These are phyloP conservation scores for Dendrobium huoshanense DNA, from an alignment of 106 monocot genomes.

Conservation along the genomic window DNA sequence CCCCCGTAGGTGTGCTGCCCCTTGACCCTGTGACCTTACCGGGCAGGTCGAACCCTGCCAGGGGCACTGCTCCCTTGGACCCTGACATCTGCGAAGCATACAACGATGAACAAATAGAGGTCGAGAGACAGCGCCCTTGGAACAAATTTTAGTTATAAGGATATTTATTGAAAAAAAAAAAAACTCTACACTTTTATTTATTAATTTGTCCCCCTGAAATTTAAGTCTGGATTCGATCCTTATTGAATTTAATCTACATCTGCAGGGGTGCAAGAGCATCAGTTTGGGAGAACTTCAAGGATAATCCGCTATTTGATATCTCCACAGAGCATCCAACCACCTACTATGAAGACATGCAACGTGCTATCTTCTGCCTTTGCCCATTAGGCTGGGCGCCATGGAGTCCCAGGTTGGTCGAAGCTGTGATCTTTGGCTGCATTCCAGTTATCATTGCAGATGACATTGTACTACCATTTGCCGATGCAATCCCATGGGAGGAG, in stretches of 20 bases:
- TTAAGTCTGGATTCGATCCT: too few species aligned
- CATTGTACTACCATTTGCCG: conserved; percentile 62
- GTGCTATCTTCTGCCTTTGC: conserved; percentile 61
- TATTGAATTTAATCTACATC: neutral
- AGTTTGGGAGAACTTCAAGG: conserved; percentile 69
- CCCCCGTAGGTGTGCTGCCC: too few species aligned
- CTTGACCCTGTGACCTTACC: too few species aligned
- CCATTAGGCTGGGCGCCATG: conserved; percentile 70
- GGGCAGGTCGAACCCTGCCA: too few species aligned
- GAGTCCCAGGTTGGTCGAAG: conserved; percentile 60
- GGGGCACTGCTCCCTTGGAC: too few species aligned
- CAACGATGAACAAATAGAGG: too few species aligned
- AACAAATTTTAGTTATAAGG: too few species aligned
- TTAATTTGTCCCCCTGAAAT: too few species aligned
- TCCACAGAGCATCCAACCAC: conserved; percentile 59
- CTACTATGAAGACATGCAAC: conserved; percentile 72
- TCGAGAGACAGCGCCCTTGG: too few species aligned
- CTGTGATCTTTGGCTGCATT: conserved; percentile 61
- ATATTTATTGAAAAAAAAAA: too few species aligned
- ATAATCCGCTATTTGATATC: conserved; percentile 67
- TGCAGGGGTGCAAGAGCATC: conserved; percentile 56
- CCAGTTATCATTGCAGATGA: conserved; percentile 63
- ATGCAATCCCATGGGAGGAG: conserved; percentile 67
- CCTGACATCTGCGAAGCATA: too few species aligned
- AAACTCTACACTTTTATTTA: too few species aligned